Evolutionary conservation across 768 basidiomycete genomes (phyloP), one percentile per base, ranked within the genome.

Genomic region (Kwoniella bestiolae): DNA sequence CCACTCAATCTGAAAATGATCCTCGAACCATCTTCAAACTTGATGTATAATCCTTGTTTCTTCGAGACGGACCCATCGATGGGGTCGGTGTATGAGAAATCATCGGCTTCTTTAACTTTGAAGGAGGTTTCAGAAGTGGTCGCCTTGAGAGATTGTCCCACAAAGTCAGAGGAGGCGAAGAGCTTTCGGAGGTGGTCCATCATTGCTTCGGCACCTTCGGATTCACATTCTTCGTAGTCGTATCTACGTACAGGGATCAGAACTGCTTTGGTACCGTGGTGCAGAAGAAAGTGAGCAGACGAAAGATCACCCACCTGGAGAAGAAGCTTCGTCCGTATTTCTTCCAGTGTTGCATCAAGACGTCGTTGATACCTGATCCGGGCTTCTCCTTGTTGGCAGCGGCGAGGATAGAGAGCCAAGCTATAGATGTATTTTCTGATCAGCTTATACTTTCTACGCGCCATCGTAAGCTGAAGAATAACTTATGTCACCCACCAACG

Each of bases 81-180:
- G n/a, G 96, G 96, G 81, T 99, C 96, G 53, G 88, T 96, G 86
- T 99, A 99, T 79, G 90, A 87, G 80, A 99, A 99, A 85, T 92
- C 88, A 83, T 88, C 89, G 46, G 90, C 83, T 26, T 86, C 85
- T 18, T 87, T 85, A 63, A 99, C 87, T 66, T 85, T 89, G 85
- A 94, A 98, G 53, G 86, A 85, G 50, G 86, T 86, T 2, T 89
- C 87, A 55, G 89, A 86, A 23, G 77, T 49, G 60, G 85, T 83
- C 2, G 92, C 90, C 46, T 82, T 84, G 82, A 92, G 87, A 8
- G 83, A 83, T 29, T 87, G 87, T 74, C 88, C 85, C 76, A 86
- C 84, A 74, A 97, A 88, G 52, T 87, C 88, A 7, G 70, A 60
- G 1, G 62, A 56, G 65, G 86, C 83, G 81, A 95, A 87, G 38